These are phyloP conservation scores for Arthrobotrys entomopaga DNA, from an alignment of 2,329 filamentous ascomycete genomes.

Conservation along the genomic window DNA sequence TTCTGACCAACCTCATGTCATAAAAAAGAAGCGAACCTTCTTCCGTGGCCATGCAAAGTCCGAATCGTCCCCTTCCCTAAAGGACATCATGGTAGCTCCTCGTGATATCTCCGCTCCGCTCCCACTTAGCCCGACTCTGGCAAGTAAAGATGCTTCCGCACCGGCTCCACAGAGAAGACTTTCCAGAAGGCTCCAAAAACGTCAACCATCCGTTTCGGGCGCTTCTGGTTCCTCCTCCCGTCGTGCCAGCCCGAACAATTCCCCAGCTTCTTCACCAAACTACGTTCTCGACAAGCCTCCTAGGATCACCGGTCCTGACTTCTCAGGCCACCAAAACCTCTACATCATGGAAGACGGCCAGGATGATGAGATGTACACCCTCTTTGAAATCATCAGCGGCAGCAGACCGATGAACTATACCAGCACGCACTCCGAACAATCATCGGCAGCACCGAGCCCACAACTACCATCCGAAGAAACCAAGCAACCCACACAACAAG, in stretches of 20 bases:
- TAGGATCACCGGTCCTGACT: conserved; percentile 47
- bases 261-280: conserved; percentile 38
- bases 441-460: conserved; percentile 13
- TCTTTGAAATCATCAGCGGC: conserved; percentile 53
- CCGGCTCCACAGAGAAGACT: conserved; percentile 29
- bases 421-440: not conserved
- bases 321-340: conserved; percentile 40
- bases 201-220: conserved; percentile 26
- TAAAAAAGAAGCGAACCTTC: conserved; percentile 53
- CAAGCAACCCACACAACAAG: conserved; percentile 8
- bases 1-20: conserved; percentile 26
- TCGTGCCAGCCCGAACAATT: conserved; percentile 25
- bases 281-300: conserved; percentile 51
- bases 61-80: conserved; percentile 39
- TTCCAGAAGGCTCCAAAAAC: conserved; percentile 48
- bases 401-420: conserved; percentile 22
- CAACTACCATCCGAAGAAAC: conserved; percentile 22
- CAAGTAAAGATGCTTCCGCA: conserved; percentile 19
- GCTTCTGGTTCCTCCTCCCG: conserved; percentile 34
- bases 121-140: conserved; percentile 16
- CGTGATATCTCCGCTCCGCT: conserved; percentile 23
- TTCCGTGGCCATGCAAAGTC: conserved; percentile 44
- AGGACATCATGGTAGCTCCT: conserved; percentile 37
- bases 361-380: conserved; percentile 52
- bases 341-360: conserved; percentile 53